Evolutionary conservation across 2,329 filamentous ascomycete genomes (phyloP), one percentile per base, ranked within the genome.

Genomic region (Paraconiothyrium brasiliense): DNA sequence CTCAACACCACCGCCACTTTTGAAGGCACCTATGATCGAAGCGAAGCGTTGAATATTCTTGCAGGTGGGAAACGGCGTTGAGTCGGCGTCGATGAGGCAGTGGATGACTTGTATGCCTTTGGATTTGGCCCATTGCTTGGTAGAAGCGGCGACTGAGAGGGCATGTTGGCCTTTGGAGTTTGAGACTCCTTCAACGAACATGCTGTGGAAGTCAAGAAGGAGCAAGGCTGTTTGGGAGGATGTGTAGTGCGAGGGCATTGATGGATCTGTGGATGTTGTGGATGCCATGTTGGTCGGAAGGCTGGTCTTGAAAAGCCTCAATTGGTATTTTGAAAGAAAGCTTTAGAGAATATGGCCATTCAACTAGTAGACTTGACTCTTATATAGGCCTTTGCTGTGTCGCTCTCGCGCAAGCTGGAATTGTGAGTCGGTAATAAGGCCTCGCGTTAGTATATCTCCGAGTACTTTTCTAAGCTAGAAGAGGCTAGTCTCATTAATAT

Each of bases 151-250:
- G 46, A 62, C 54, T 27, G 63, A 51, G 24, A 70, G 37, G 22
- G 71, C 68, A 22, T 60, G 49, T 22, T 59, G 32, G 22, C 32
- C 44, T 16, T 51, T 57, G 14, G 66, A 48, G 10, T 65, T 68
- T 32, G 60, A 50, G 16, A 43, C 11, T 52, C 54, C 50, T 10
- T 65, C 24, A n/a, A 73, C 60, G 30, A 71, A 60, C 14, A 70
- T 37, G 39, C 58, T 58, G 61, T 77, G 73, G 52, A 75, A 77
- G 65, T 77, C 74, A 7, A 76, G 67, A 10, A 77, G 68, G n/a
- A 76, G 63, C 2, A 77, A 54, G 9, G 71, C 71, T 1, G 74
- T 76, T 51, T 76, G 61, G 16, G 66, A 66, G 10, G 72, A 65
- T 10, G 59, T 56, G 54, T 75, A 71, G 65, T 63, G 63, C 54